These are phyloP conservation scores for Picochlorum sp. DNA, from an alignment of 139 green algal species.

Conservation along the genomic window DNA sequence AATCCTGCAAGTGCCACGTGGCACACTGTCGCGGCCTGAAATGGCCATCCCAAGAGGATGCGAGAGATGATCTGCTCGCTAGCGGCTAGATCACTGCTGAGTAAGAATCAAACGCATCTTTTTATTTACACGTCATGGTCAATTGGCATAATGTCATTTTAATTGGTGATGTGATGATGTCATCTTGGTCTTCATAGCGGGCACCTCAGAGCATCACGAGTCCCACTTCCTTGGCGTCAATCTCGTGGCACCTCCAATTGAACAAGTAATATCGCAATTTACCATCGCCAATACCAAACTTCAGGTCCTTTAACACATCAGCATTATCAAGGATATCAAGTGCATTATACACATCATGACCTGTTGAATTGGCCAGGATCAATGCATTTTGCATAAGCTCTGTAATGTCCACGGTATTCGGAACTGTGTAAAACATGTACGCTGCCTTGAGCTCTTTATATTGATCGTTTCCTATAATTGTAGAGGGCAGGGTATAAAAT, in stretches of 20 bases:
- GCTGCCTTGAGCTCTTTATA: constrained; percentile 80
- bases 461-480: constrained; percentile 76
- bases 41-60: no score
- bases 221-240: constrained; percentile 70
- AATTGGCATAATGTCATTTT: no score
- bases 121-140: no score
- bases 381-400: constrained; percentile 80
- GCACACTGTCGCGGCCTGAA: no score
- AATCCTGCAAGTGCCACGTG: no score
- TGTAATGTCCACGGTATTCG: constrained; percentile 25
- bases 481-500: constrained; percentile 93
- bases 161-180: no score
- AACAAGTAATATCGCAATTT: constrained; percentile 97
- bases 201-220: constrained; percentile 80
- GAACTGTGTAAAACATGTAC: constrained; percentile 94
- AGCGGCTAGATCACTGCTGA: no score
- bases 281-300: constrained; percentile 97
- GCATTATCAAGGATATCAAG: constrained; percentile 86
- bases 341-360: constrained; percentile 97
- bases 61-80: no score
- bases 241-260: constrained; percentile 76
- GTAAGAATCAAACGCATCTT: no score
- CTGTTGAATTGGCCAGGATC: constrained; percentile 56
- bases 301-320: constrained; percentile 77
- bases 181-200: no score